Conservation (phyloP, 331 rosid species). For the Telfairia occidentalis region DNA sequence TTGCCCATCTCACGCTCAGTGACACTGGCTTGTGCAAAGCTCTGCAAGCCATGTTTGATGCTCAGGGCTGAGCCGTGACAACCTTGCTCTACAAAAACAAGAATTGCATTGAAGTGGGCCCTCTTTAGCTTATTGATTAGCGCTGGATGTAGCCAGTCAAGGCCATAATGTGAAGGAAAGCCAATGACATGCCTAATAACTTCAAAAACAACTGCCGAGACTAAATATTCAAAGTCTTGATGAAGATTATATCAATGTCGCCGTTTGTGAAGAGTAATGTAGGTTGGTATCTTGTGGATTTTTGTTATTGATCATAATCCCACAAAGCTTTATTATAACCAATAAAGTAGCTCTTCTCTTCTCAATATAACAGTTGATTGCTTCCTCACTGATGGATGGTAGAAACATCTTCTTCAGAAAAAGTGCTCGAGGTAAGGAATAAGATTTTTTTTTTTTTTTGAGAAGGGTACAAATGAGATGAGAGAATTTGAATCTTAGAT, state of each 20-base stretch:
- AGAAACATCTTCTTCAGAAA: background rate
- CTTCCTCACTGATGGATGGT: background rate
- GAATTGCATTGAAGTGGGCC: background rate
- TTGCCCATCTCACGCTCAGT: no score
- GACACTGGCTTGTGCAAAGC: no score
- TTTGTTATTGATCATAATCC: background rate
- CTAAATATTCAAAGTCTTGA: background rate
- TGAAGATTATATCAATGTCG: background rate
- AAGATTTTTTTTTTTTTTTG: background rate
- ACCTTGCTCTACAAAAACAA: background rate
- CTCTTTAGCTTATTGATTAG: background rate
- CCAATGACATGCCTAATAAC: background rate
- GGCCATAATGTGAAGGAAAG: background rate
- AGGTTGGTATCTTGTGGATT: background rate
- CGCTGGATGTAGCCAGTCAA: background rate
- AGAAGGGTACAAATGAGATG: background rate
- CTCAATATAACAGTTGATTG: background rate
- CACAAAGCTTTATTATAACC: background rate
- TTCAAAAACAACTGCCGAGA: background rate
- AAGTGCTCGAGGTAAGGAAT: background rate
- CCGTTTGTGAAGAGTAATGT: background rate
- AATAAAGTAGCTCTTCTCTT: background rate
- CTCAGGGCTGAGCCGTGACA: no score
- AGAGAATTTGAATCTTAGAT: background rate
- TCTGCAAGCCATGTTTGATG: no score